Evolutionary conservation across 441 rosid genomes (phyloP).

Genomic region (Gossypium trilobum): DNA sequence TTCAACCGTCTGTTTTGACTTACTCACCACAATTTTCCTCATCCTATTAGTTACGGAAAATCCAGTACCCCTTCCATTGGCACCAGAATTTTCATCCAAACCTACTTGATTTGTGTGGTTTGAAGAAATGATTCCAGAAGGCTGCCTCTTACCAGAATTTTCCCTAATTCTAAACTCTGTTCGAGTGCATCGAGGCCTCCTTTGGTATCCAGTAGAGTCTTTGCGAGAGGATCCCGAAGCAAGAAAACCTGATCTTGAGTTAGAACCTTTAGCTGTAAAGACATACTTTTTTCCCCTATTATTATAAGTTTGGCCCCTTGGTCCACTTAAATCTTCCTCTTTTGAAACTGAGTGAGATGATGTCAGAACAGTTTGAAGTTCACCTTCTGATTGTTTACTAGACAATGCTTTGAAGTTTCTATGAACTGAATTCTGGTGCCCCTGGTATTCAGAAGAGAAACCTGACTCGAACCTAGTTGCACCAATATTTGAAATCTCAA

Average conservation of each 20-base stretch:
- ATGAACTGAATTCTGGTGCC: conserved; percentile 26
- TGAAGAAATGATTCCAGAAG: conserved; percentile 26
- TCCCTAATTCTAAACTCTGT: conserved; percentile 78
- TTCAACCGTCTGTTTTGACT: conserved; percentile 42
- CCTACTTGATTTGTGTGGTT: conserved; percentile 32
- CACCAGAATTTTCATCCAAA: conserved; percentile 43
- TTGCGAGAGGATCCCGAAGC: conserved; percentile 42
- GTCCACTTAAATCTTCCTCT: conserved; percentile 30
- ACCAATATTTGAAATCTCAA: conserved; percentile 28
- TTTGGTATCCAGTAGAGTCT: conserved; percentile 53
- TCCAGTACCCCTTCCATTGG: conserved; percentile 34
- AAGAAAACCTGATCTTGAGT: conserved; percentile 33
- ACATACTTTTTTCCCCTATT: conserved; percentile 42
- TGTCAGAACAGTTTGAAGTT: conserved; percentile 28
- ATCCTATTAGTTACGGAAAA: conserved; percentile 32
- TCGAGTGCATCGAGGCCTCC: conserved; percentile 51
- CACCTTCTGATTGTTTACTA: conserved; percentile 36
- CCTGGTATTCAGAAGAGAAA: conserved; percentile 26
- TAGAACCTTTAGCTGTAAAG: conserved; percentile 43
- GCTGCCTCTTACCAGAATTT: conserved; percentile 34
- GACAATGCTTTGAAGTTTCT: conserved; percentile 25
- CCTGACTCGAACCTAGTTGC: conserved; percentile 28
- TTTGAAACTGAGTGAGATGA: conserved; percentile 23
- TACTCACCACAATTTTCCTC: conserved; percentile 48
- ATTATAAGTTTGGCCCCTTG: conserved; percentile 35